Evolutionary conservation across 257 asterid genomes (phyloP), one percentile per base, ranked within the genome.

Genomic region (Plantago elongata): DNA sequence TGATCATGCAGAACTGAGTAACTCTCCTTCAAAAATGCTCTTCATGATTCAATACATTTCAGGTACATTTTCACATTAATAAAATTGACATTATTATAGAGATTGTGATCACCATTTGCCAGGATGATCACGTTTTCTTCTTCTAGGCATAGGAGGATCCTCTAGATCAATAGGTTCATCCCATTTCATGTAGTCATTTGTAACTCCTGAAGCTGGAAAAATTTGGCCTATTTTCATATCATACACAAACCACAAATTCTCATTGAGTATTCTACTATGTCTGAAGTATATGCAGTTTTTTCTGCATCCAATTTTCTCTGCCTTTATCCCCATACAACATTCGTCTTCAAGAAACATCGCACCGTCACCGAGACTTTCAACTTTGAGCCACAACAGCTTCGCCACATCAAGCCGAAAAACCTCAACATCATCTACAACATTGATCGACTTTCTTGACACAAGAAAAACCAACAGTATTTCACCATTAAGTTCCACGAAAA

Each of bases 401-500:
- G 2, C 8, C 3, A 40, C 22, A 40, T 57, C 48, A 13, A 71
- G 83, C 44, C 47, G 30, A 30, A 11, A 67, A 37, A 72, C 73
- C 46, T 74, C 70, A 11, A 71, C 73, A 45, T 45, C 57, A 44
- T 68, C 76, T 7, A 71, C 72, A 4, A 10, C 13, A 51, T 5
- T 12, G 1, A 14, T 51, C 0, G 13, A 57, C 58, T 7, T 68
- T 44, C 57, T 62, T 11, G 64, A 69, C 8, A 75, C 54, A 10
- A 69, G 67, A 29, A 75, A 70, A n/a, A 60, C 62, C 62, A 60
- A 5, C 57, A 69, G 45, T 13, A 78, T 61, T 47, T 68, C 74
- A 12, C 74, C 67, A 27, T 63, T 44, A 16, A 69, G 62, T 68
- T 69, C 76, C 15, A 69, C 1, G n/a, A 74, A 10, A 55, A 57